A percentile compares a stretch with the other conserved stretches of the same genome.
These are phyloP conservation scores for Yarrowia galli DNA, from an alignment of 1,139 yeast species.

Conservation along the genomic window DNA sequence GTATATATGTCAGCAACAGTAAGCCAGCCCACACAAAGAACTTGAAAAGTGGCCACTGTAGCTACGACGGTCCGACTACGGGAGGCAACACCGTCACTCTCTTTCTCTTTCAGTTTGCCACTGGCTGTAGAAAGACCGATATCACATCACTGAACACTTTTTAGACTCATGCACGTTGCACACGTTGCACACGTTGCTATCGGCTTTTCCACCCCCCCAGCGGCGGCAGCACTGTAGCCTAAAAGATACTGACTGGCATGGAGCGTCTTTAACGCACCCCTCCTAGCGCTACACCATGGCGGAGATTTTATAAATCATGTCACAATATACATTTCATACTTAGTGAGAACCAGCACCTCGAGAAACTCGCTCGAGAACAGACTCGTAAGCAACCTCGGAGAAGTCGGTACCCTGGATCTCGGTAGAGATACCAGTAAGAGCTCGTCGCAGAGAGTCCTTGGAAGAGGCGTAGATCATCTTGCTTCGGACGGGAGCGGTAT, in stretches of 20 bases:
- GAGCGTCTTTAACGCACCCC: slow-evolving; percentile 24
- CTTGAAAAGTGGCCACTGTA: too few relatives aligned
- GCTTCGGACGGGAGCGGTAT: slow-evolving; percentile 86
- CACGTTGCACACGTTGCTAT: not conserved
- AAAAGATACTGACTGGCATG: not conserved
- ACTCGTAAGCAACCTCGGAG: slow-evolving; percentile 93
- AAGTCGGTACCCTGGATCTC: slow-evolving; percentile 98
- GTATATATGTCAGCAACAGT: not conserved
- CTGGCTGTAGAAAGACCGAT: not conserved
- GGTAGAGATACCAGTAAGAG: slow-evolving; percentile 90
- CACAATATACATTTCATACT: slow-evolving; percentile 40
- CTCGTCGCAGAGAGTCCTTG: slow-evolving; percentile 96
- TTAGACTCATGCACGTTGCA: slow-evolving; percentile 29
- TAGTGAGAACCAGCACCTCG: slow-evolving; percentile 76
- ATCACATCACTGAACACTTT: not conserved
- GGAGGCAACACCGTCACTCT: too few relatives aligned
- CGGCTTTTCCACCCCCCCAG: slow-evolving; percentile 8
- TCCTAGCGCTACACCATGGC: slow-evolving; percentile 14
- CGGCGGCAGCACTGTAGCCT: not conserved
- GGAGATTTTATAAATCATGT: slow-evolving; percentile 10
- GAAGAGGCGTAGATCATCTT: slow-evolving; percentile 99
- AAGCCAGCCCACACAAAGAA: not conserved
- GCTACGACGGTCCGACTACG: too few relatives aligned
- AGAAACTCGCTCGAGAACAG: slow-evolving; percentile 88
- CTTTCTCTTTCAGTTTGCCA: not conserved